Evolutionary conservation across 331 rosid species (phyloP).

Genomic region (Cucumis variabilis): DNA sequence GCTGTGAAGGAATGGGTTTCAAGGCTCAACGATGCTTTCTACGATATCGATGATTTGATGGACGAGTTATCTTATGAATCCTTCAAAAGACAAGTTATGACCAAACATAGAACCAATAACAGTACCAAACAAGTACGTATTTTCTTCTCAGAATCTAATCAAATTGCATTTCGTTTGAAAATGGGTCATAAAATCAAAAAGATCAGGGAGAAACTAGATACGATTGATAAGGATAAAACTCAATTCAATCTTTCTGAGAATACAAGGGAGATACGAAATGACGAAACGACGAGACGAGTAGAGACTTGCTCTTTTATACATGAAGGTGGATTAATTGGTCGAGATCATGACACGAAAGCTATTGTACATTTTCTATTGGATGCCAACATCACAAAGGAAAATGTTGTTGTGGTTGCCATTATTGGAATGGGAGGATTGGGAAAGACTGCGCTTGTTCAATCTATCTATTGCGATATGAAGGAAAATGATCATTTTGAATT

Average conservation of each 20-base stretch:
- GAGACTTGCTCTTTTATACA: too few relatives aligned
- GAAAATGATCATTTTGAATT: neutral
- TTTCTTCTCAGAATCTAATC: too few relatives aligned
- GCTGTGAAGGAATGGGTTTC: conserved; percentile 35
- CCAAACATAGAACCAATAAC: neutral
- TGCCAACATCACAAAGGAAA: neutral
- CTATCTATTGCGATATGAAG: neutral
- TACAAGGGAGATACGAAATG: too few relatives aligned
- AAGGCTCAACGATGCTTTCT: conserved; percentile 43
- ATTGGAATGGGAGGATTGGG: conserved; percentile 41
- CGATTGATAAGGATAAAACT: too few relatives aligned
- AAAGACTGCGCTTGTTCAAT: conserved; percentile 33
- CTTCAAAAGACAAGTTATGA: conserved; percentile 18
- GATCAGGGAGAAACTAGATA: too few relatives aligned
- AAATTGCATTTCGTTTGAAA: too few relatives aligned
- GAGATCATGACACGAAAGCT: too few relatives aligned
- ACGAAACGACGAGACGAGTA: too few relatives aligned
- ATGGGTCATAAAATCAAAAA: too few relatives aligned
- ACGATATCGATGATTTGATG: conserved; percentile 39
- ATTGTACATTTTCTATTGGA: neutral
- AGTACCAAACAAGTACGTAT: too few relatives aligned
- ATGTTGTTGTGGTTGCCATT: conserved; percentile 6
- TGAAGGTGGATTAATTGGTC: too few relatives aligned
- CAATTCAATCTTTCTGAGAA: too few relatives aligned
- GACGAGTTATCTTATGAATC: conserved; percentile 41